Evolutionary conservation across 2,329 filamentous ascomycete genomes (phyloP).

Genomic region (Cucurbitaria berberidis): DNA sequence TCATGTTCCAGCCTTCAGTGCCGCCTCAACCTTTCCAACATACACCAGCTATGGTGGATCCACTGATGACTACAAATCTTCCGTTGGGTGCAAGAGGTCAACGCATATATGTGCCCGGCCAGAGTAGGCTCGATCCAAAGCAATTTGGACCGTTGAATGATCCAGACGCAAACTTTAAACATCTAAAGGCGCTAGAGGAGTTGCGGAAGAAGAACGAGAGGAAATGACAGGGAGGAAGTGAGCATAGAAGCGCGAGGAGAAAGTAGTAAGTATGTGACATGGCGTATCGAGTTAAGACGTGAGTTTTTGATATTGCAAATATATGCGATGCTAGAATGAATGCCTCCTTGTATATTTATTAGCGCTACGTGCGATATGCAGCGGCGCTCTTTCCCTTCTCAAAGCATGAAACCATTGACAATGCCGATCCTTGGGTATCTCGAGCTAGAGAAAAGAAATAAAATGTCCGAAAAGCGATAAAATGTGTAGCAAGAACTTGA

Average conservation of each 20-base stretch:
- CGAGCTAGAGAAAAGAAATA: too few species aligned
- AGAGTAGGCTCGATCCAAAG: background rate
- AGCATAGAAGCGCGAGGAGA: background rate
- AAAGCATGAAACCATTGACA: too few species aligned
- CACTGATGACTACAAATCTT: background rate
- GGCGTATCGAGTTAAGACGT: too few species aligned
- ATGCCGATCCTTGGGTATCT: too few species aligned
- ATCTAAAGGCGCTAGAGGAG: background rate
- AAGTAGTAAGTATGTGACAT: background rate
- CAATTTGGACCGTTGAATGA: background rate
- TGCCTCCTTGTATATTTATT: too few species aligned
- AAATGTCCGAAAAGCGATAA: too few species aligned
- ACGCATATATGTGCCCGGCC: background rate
- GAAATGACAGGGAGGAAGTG: background rate
- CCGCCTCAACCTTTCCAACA: background rate
- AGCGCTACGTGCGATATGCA: too few species aligned
- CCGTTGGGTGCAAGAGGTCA: background rate
- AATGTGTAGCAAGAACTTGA: too few species aligned
- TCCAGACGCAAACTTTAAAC: background rate
- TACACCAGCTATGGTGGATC: background rate
- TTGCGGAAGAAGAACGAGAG: background rate
- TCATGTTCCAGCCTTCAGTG: too few species aligned
- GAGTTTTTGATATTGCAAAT: too few species aligned
- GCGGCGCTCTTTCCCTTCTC: too few species aligned
- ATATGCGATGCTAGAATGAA: too few species aligned